phyloP scores from a whole-genome alignment of 139 green algal genomes.

The Spirogloea muscicola region DNA sequence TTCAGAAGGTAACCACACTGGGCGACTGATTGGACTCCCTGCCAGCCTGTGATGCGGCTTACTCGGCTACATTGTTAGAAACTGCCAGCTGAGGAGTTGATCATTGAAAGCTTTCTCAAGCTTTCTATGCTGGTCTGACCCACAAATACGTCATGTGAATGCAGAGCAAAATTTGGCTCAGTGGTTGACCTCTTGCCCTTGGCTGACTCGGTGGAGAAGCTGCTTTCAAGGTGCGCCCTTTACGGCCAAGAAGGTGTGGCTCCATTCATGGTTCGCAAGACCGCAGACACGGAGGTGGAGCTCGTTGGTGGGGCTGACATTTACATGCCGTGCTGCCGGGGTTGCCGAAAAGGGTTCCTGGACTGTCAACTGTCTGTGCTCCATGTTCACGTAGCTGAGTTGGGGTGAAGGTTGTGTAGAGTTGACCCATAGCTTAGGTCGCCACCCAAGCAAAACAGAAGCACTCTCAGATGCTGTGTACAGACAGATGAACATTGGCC shows the following conservation, averaged over 20 bases:
- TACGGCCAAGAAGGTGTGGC: constrained; percentile 55
- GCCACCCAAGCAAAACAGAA: no score
- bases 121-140: no score
- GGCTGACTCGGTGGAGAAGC: constrained; percentile 71
- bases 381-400: no score
- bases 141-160: no score
- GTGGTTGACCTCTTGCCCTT: constrained; percentile 63
- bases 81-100: no score
- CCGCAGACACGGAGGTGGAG: constrained; percentile 44
- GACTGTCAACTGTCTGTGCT: no score
- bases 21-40: not conserved
- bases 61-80: not conserved
- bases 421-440: no score
- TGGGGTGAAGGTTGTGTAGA: no score
- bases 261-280: constrained; percentile 69
- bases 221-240: constrained; percentile 62
- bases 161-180: constrained; percentile 39
- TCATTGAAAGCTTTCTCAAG: no score
- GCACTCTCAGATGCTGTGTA: no score
- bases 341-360: no score
- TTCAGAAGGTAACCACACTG: constrained; percentile 49
- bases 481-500: no score
- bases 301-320: constrained; percentile 76
- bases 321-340: constrained; percentile 78
- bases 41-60: not conserved